Base-by-base conservation (phyloP, 176 grass and related monocot species). In the Aegilops tauschii region DNA sequence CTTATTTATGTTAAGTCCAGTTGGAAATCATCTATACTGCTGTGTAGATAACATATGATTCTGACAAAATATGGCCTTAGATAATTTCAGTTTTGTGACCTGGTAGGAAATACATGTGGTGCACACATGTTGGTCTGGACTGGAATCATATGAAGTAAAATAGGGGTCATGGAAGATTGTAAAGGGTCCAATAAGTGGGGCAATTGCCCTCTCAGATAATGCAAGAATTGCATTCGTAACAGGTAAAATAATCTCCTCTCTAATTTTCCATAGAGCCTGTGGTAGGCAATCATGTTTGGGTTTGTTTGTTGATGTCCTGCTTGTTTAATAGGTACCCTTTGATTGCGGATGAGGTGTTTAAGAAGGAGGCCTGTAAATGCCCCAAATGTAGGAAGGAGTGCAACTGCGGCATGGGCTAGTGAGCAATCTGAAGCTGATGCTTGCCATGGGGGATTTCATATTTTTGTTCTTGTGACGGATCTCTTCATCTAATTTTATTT, bases 361-460 rank as follows among this genome's bases (percentile, higher is more conserved):
- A 11, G 27, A 59, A 82, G 37, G 65, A 84, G 42, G 68, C n/a
- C 9, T 92, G 92, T 82, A 89, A 31, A 27, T 95, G 90, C 78
- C 96, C 96, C 35, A 90, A 91, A 84, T 94, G 93, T 64, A 89
- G 88, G 29, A 90, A 86, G 12, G 77, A 87, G 16, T 95, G 90
- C 83, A 91, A 94, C 69, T 95, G 88, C 66, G 92, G 90, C 35
- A 58, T 84, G 20, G 92, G 93, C 90, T 89, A 85, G 88, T 95
- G 66, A 88, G 90, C 77, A 65, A 12, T 81, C 20, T 35, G 34
- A 67, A 17, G 10, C 7, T 87, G 29, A 28, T 74, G 50, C 9
- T 71, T 71, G 2, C 12, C 4, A 10, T 10, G 40, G 10, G 9
- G 10, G 35, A 25, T 78, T 32, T 5, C 58, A 40, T 7, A n/a